phyloP scores from a whole-genome alignment of 805 yeast species.

The Ogataea parapolymorpha region DNA sequence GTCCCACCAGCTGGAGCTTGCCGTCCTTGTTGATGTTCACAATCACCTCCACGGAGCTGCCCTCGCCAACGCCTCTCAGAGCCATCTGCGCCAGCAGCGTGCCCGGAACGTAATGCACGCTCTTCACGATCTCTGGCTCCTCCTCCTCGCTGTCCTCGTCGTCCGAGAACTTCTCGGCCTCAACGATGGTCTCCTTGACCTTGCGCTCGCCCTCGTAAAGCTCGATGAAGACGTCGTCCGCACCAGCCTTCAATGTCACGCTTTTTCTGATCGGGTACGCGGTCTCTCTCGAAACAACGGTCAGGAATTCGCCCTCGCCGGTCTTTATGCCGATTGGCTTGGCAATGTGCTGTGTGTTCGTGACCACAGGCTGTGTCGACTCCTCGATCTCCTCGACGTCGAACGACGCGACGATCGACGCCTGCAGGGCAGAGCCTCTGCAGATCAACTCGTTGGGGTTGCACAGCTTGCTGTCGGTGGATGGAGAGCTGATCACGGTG shows the following conservation, averaged over 20 bases:
- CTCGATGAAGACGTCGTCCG: constrained; percentile 61
- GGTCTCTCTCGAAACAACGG: constrained; percentile 77
- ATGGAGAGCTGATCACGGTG: constrained; percentile 72
- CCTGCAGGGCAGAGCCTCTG: constrained; percentile 97
- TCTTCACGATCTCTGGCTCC: constrained; percentile 84
- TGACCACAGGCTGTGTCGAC: constrained; percentile 76
- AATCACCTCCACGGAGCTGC: constrained; percentile 64
- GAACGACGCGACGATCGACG: constrained; percentile 76
- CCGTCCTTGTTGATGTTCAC: constrained; percentile 66
- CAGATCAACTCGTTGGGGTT: constrained; percentile 88
- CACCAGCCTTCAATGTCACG: constrained; percentile 58
- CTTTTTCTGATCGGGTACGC: constrained; percentile 87
- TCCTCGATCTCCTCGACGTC: constrained; percentile 80
- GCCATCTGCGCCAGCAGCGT: constrained; percentile 74
- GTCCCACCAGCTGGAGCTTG: constrained; percentile 58
- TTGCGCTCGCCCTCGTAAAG: constrained; percentile 84
- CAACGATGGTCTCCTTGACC: constrained; percentile 77
- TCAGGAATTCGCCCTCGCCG: constrained; percentile 64
- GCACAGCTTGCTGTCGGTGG: constrained; percentile 69
- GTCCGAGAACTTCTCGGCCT: constrained; percentile 55
- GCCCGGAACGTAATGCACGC: constrained; percentile 70
- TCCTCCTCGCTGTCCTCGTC: constrained; percentile 63
- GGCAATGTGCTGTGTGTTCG: constrained; percentile 82
- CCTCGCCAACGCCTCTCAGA: constrained; percentile 63
- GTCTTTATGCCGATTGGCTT: constrained; percentile 83